These are phyloP conservation scores for Xerocomus spinulosus DNA, from an alignment of 768 basidiomycete species.

Conservation along the genomic window DNA sequence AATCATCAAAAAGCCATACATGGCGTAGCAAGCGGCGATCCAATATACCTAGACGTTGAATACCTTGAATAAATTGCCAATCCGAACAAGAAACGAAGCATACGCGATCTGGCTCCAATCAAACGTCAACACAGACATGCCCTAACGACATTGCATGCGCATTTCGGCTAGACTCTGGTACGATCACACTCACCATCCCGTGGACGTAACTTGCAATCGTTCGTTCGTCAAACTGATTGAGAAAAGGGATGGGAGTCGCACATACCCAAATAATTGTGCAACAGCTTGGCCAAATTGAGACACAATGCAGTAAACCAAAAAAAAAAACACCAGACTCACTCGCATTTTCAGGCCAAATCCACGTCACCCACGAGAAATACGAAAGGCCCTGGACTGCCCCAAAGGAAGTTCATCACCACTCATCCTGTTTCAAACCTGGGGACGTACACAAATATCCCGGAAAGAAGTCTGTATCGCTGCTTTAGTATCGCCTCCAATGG, in stretches of 20 bases:
- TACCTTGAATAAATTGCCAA: not conserved
- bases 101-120: slow-evolving; percentile 70
- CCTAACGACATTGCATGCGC: slow-evolving; percentile 20
- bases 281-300: too few species aligned
- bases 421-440: not conserved
- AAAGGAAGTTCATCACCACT: slow-evolving; percentile 17
- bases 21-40: slow-evolving; percentile 64
- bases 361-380: slow-evolving; percentile 57
- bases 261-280: slow-evolving; percentile 46
- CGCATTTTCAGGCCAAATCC: slow-evolving; percentile 47
- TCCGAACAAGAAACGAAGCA: slow-evolving; percentile 13
- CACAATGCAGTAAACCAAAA: too few species aligned
- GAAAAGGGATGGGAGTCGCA: not conserved
- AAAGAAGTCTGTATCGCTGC: slow-evolving; percentile 34
- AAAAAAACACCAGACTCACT: too few species aligned
- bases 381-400: slow-evolving; percentile 42
- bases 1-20: slow-evolving; percentile 28
- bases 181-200: slow-evolving; percentile 37
- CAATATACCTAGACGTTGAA: slow-evolving; percentile 20
- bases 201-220: slow-evolving; percentile 31
- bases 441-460: slow-evolving; percentile 43
- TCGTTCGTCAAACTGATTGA: not conserved
- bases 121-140: slow-evolving; percentile 73
- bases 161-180: not conserved
- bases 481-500: slow-evolving; percentile 3